Percentiles rank a stretch among this genome's conserved stretches.
phyloP scores from a whole-genome alignment of 192 early-diverging fungal species.

The Jimgerdemannia lactiflua region DNA sequence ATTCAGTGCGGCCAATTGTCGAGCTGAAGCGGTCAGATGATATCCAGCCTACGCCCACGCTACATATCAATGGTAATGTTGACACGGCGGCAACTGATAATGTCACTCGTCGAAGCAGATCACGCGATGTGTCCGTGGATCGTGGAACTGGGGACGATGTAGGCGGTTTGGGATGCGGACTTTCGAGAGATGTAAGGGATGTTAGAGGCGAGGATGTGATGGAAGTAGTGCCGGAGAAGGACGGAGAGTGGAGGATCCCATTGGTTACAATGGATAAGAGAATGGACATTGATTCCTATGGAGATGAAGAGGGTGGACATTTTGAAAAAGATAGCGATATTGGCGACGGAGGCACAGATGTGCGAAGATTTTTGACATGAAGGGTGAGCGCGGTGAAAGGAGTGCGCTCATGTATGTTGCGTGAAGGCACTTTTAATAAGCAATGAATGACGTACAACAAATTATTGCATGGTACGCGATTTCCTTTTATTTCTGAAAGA shows the following conservation, averaged over 20 bases:
- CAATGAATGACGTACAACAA: no score
- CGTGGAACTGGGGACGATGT: not conserved
- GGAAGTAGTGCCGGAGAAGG: not conserved
- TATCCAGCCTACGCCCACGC: not conserved
- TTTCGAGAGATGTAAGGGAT: not conserved
- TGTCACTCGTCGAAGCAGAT: not conserved
- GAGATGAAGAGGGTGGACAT: not conserved
- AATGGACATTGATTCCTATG: not conserved
- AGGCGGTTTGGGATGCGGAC: not conserved
- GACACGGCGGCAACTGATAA: not conserved
- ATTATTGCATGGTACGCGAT: no score
- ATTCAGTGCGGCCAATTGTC: slow-evolving; percentile 32
- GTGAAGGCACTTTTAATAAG: no score
- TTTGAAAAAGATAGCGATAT: not conserved
- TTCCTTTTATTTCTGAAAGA: no score
- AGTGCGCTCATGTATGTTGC: no score
- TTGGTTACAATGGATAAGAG: not conserved
- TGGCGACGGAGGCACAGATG: not conserved
- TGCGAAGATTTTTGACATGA: no score
- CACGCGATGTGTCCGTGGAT: not conserved
- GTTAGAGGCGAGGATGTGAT: not conserved
- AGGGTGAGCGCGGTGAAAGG: no score
- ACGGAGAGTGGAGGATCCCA: not conserved
- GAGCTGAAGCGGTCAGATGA: slow-evolving; percentile 28
- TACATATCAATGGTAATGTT: not conserved